Percentiles rank a stretch among this genome's conserved stretches.
These are phyloP conservation scores for Yarrowia divulgata DNA, from an alignment of 805 yeast genomes.

Conservation along the genomic window DNA sequence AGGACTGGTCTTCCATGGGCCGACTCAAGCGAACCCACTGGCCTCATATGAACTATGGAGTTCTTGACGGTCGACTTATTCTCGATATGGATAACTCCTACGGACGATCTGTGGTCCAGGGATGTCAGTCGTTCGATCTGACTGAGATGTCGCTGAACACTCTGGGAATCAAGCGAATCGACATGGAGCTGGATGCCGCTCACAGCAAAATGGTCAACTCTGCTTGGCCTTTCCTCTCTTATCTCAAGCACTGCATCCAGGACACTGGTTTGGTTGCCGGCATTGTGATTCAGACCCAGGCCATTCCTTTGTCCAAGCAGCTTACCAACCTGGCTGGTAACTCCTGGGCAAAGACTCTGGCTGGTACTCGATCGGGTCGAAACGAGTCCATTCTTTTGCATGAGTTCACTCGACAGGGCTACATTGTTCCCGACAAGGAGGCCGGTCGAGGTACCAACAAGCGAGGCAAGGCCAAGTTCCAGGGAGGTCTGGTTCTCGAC, in stretches of 20 bases:
- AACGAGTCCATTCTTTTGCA: constrained; percentile 92
- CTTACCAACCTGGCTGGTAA: constrained; percentile 94
- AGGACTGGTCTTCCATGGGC: constrained; percentile 83
- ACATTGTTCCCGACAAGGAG: constrained; percentile 87
- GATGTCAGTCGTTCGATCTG: constrained; percentile 94
- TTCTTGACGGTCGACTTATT: constrained; percentile 82
- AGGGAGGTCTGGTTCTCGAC: constrained; percentile 95
- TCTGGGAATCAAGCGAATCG: constrained; percentile 71
- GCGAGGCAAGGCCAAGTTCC: constrained; percentile 75
- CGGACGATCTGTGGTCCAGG: constrained; percentile 89
- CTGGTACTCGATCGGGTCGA: constrained; percentile 96
- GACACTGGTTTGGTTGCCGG: constrained; percentile 77
- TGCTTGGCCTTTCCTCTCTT: constrained; percentile 69
- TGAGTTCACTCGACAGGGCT: constrained; percentile 82
- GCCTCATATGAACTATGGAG: constrained; percentile 70
- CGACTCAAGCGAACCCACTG: constrained; percentile 73
- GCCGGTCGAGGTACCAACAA: constrained; percentile 52
- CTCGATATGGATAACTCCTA: constrained; percentile 94
- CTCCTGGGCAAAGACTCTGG: constrained; percentile 93
- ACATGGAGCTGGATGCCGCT: constrained; percentile 73
- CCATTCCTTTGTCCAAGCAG: constrained; percentile 87
- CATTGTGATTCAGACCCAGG: constrained; percentile 81
- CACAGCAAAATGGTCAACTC: constrained; percentile 61
- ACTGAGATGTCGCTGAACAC: constrained; percentile 88
- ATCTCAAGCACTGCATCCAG: constrained; percentile 69